Conservation (phyloP, 306 rosid species). For the Astragalus membranaceus region DNA sequence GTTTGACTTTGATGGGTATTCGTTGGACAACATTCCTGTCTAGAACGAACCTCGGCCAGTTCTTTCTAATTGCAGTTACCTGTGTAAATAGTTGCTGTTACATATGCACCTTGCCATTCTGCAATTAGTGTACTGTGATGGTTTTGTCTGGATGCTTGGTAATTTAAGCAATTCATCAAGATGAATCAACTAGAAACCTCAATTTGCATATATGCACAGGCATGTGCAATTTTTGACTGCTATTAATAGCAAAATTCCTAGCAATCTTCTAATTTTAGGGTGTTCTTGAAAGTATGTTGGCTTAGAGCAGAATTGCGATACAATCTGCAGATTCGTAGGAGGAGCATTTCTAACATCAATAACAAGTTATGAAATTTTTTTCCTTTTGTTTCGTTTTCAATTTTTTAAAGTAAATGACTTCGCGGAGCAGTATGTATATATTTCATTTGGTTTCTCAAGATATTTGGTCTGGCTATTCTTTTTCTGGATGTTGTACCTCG, state of each 20-base stretch:
- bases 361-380: constrained; percentile 32
- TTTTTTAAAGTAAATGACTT: constrained; percentile 33
- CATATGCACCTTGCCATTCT: constrained; percentile 36
- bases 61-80: constrained; percentile 39
- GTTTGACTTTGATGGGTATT: constrained; percentile 80
- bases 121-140: constrained; percentile 34
- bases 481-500: constrained; percentile 32
- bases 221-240: constrained; percentile 60
- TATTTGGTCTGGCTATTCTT: constrained; percentile 57
- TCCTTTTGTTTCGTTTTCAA: constrained; percentile 14
- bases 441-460: constrained; percentile 58
- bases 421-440: constrained; percentile 51
- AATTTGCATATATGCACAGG: constrained; percentile 46
- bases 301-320: constrained; percentile 46
- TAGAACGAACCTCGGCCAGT: constrained; percentile 32
- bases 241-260: constrained; percentile 38
- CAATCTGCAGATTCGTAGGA: constrained; percentile 41
- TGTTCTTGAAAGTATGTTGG: constrained; percentile 39
- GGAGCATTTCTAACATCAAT: constrained; percentile 58
- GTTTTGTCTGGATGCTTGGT: constrained; percentile 25
- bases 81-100: constrained; percentile 60
- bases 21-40: constrained; percentile 76
- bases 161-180: constrained; percentile 5
- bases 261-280: constrained; percentile 50
- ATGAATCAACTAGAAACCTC: constrained; percentile 26